phyloP scores from a whole-genome alignment of 1,284 basidiomycete species.

The Cutaneotrichosporon cavernicola region DNA sequence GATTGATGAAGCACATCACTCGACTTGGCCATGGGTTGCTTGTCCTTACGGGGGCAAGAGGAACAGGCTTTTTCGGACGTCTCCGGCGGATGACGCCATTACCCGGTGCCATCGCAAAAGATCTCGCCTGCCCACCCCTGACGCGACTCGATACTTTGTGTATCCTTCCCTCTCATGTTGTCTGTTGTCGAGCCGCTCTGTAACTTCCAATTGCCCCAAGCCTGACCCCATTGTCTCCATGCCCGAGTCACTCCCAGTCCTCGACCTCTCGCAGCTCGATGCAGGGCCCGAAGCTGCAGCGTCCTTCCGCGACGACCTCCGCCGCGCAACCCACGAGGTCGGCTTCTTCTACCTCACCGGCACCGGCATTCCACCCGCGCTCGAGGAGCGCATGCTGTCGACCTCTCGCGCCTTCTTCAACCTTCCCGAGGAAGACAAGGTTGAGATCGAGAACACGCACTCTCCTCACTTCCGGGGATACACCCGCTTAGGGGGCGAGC shows the following conservation, averaged over 20 bases:
- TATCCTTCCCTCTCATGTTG: background rate
- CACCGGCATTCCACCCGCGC: constrained; percentile 29
- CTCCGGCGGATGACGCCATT: background rate
- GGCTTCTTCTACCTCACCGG: constrained; percentile 44
- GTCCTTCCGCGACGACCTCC: constrained; percentile 19
- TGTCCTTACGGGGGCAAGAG: too few species aligned
- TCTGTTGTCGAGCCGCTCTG: background rate
- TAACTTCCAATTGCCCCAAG: background rate
- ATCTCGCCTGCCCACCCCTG: background rate
- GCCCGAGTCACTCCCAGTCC: constrained; percentile 17
- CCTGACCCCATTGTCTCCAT: background rate
- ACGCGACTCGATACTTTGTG: background rate
- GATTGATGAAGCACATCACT: too few species aligned
- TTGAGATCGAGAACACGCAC: constrained; percentile 37
- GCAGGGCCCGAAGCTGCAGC: constrained; percentile 7
- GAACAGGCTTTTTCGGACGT: background rate
- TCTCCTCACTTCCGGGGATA: constrained; percentile 23
- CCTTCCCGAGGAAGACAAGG: constrained; percentile 33
- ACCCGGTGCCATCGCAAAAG: background rate
- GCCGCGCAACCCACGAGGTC: constrained; percentile 18
- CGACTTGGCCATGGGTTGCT: too few species aligned
- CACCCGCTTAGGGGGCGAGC: constrained; percentile 23
- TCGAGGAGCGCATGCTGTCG: constrained; percentile 30
- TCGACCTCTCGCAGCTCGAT: constrained; percentile 21
- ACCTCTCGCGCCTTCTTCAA: constrained; percentile 36